Percentiles rank a stretch among this genome's conserved stretches.
Evolutionary conservation across 2,329 filamentous ascomycete genomes (phyloP).

Genomic region (Hypoxylon sp.): DNA sequence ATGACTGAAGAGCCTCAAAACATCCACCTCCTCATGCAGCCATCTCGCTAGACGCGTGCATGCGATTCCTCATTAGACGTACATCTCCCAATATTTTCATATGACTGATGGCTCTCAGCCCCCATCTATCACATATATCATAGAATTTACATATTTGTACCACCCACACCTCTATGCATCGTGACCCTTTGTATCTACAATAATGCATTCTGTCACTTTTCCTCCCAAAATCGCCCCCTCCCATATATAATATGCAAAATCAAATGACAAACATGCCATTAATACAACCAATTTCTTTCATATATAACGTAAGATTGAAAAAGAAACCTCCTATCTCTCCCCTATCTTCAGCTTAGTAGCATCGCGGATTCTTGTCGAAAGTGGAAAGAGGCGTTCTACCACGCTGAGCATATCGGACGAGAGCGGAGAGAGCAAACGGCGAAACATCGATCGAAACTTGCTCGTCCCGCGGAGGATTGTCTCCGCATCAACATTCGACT

Average conservation of each 20-base stretch:
- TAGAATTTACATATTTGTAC: not conserved
- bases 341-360: not conserved
- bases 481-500: not conserved
- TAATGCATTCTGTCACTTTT: too few relatives aligned
- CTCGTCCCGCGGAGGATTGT: not conserved
- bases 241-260: not conserved
- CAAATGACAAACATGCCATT: not conserved
- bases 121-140: not conserved
- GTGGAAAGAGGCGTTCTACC: not conserved
- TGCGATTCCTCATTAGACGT: constrained; percentile 1
- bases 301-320: constrained; percentile 3
- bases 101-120: not conserved
- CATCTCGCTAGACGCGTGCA: constrained; percentile 5
- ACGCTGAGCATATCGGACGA: not conserved
- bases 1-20: constrained; percentile 3
- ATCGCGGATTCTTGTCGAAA: not conserved
- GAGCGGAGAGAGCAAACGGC: not conserved
- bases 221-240: not conserved
- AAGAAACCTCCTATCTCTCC: not conserved
- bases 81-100: not conserved
- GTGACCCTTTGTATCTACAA: constrained; percentile 7
- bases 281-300: constrained; percentile 4
- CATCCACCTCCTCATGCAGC: not conserved
- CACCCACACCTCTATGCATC: constrained; percentile 5
- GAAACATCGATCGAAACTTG: not conserved